phyloP scores from a whole-genome alignment of 768 basidiomycete genomes.

The Galerina marginata region DNA sequence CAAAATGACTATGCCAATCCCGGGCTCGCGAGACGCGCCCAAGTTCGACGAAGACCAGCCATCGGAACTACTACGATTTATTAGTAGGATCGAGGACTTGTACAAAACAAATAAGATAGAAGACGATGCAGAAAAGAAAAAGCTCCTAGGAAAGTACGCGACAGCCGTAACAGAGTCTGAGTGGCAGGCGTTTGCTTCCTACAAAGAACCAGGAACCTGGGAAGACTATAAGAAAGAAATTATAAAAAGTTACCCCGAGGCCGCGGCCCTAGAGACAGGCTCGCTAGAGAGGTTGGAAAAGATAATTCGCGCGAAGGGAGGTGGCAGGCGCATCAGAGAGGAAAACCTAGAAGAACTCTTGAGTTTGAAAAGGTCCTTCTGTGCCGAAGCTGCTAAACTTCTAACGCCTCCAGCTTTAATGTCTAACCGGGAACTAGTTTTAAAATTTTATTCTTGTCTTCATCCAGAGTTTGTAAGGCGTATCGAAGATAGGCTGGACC shows the following conservation, averaged over 20 bases:
- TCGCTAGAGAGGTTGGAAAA: neutral
- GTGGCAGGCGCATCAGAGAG: neutral
- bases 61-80: neutral
- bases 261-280: neutral
- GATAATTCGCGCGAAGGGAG: neutral
- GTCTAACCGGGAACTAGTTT: neutral
- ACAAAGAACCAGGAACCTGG: neutral
- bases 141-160: neutral
- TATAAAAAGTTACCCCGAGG: neutral
- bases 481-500: neutral
- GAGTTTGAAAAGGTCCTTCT: neutral
- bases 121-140: neutral
- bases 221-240: neutral
- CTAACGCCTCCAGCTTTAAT: neutral
- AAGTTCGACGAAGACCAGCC: neutral
- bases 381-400: neutral
- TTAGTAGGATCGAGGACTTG: neutral
- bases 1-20: neutral
- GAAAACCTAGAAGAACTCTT: neutral
- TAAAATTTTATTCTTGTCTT: neutral
- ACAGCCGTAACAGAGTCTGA: neutral
- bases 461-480: neutral
- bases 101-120: neutral
- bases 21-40: neutral
- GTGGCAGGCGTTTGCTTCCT: neutral